Percentiles rank a stretch among this genome's conserved stretches.
These are phyloP conservation scores for Eutrema yunnanense DNA, from an alignment of 345 rosid species.

Conservation along the genomic window DNA sequence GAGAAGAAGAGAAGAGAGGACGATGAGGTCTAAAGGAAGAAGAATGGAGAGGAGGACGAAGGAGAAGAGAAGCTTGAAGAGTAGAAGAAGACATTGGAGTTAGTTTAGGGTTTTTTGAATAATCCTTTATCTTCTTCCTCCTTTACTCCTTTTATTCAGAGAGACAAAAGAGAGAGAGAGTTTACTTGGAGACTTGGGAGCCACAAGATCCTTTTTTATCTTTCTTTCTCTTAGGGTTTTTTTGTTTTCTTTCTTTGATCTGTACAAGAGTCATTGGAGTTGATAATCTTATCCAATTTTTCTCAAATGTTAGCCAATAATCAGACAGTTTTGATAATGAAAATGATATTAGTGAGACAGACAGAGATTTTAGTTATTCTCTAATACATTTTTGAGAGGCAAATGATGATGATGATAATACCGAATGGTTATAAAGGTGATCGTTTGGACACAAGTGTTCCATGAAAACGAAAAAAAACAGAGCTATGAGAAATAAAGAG, in stretches of 20 bases:
- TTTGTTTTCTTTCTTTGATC: background rate
- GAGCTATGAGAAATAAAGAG: background rate
- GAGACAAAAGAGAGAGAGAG: background rate
- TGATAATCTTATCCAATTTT: background rate
- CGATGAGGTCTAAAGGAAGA: slow-evolving; percentile 9
- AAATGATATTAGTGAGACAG: background rate
- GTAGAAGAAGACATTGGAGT: slow-evolving; percentile 43
- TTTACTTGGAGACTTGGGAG: slow-evolving; percentile 26
- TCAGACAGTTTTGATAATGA: background rate
- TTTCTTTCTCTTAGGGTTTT: background rate
- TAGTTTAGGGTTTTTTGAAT: slow-evolving; percentile 41
- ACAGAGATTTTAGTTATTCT: background rate
- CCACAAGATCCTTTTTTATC: slow-evolving; percentile 23
- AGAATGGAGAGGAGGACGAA: slow-evolving; percentile 34
- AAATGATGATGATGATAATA: background rate
- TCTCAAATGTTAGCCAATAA: background rate
- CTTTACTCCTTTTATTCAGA: background rate
- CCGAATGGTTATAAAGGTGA: background rate
- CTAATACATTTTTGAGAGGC: background rate
- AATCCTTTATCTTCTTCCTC: slow-evolving; percentile 6
- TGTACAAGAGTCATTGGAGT: no score
- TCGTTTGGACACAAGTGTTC: slow-evolving; percentile 22
- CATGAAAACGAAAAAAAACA: background rate
- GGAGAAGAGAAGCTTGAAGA: slow-evolving; percentile 71
- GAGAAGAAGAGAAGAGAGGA: slow-evolving; percentile 4